Conservation (phyloP, 2,329 filamentous ascomycete species). For the Fusarium verticillioides region DNA sequence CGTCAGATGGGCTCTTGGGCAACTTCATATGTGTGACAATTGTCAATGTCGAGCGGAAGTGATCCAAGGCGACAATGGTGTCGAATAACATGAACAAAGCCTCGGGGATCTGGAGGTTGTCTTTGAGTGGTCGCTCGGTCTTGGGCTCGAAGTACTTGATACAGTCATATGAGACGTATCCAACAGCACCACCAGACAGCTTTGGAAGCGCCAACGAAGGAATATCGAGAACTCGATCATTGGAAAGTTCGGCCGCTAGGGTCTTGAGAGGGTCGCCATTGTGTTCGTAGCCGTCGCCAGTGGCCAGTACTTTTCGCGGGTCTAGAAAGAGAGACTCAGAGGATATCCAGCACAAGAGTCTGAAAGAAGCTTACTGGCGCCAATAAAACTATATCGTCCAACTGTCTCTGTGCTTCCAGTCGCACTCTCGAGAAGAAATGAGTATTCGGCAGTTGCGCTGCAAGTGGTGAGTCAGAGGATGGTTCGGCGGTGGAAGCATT, state of each 20-base stretch:
- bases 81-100: conserved; percentile 97
- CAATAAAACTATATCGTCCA: conserved; percentile 94
- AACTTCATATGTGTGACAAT: conserved; percentile 91
- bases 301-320: conserved; percentile 82
- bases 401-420: conserved; percentile 84
- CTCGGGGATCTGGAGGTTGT: conserved; percentile 89
- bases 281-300: conserved; percentile 86
- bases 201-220: conserved; percentile 86
- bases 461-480: conserved; percentile 32
- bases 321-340: conserved; percentile 52
- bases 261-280: conserved; percentile 85
- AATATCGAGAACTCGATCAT: conserved; percentile 83
- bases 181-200: conserved; percentile 90
- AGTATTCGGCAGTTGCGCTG: conserved; percentile 71
- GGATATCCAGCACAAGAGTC: not conserved
- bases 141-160: conserved; percentile 98
- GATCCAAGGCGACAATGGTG: conserved; percentile 92
- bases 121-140: conserved; percentile 88
- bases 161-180: conserved; percentile 97
- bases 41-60: conserved; percentile 93
- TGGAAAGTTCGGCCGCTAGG: conserved; percentile 82
- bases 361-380: conserved; percentile 60
- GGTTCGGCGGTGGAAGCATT: not conserved
- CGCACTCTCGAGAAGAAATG: conserved; percentile 95
- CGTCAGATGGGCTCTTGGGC: conserved; percentile 61